phyloP scores from a whole-genome alignment of 371 early-diverging fungal species.

The Actinomucor elegans region DNA sequence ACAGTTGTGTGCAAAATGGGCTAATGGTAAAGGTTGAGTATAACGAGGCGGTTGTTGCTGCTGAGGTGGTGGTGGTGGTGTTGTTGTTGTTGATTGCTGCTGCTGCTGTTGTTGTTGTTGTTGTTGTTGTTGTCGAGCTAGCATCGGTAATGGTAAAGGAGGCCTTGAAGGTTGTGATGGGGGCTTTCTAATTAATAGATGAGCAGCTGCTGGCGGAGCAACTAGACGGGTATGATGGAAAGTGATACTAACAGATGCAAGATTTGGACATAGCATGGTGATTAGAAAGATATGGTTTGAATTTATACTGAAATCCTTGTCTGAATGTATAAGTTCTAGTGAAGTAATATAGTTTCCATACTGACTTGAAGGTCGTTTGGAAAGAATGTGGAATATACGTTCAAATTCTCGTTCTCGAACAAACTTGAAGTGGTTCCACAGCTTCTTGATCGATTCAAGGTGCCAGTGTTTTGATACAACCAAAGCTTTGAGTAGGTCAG shows the following conservation, averaged over 20 bases:
- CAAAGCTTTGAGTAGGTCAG: slow-evolving; percentile 25
- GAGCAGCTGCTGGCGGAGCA: slow-evolving; percentile 22
- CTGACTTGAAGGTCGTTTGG: slow-evolving; percentile 25
- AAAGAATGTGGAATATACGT: slow-evolving; percentile 39
- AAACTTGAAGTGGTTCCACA: slow-evolving; percentile 46
- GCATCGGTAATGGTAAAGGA: slow-evolving; percentile 7
- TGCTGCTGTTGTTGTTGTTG: slow-evolving; percentile 8
- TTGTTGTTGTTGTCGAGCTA: slow-evolving; percentile 11
- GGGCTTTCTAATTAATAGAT: slow-evolving; percentile 1
- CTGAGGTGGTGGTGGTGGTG: background rate
- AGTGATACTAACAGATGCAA: slow-evolving; percentile 36
- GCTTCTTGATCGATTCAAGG: slow-evolving; percentile 12
- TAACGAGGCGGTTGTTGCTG: slow-evolving; percentile 5
- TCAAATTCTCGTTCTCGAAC: slow-evolving; percentile 43
- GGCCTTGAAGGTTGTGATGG: slow-evolving; percentile 3
- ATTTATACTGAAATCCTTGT: slow-evolving; percentile 36
- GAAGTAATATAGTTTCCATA: slow-evolving; percentile 37
- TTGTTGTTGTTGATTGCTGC: slow-evolving; percentile 5
- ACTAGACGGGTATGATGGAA: slow-evolving; percentile 41
- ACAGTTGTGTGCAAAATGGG: slow-evolving; percentile 48
- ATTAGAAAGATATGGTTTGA: slow-evolving; percentile 40
- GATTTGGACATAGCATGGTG: slow-evolving; percentile 37
- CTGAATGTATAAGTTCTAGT: slow-evolving; percentile 41
- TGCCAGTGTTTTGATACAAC: slow-evolving; percentile 38
- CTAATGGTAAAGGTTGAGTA: slow-evolving; percentile 35